Evolutionary conservation across 805 yeast species (phyloP).

Genomic region (Candida insectorum): DNA sequence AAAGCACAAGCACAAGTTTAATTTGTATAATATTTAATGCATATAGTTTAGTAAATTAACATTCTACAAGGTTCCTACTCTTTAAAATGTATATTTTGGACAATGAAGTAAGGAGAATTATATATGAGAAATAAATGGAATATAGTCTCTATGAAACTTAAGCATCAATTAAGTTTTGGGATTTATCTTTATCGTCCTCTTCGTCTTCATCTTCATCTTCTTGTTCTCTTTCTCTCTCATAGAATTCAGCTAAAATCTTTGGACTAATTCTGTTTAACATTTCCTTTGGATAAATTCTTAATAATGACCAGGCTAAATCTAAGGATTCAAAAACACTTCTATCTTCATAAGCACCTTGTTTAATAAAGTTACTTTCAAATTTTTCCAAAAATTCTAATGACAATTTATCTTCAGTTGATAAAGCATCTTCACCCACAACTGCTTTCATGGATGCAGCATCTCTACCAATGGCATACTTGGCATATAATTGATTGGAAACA

Average conservation of each 20-base stretch:
- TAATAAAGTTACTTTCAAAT: conserved; percentile 91
- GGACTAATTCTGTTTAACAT: conserved; percentile 98
- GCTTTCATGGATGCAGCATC: conserved; percentile 99
- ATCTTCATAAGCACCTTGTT: conserved; percentile 96
- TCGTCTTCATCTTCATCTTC: conserved; percentile 51
- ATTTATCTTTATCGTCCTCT: conserved; percentile 24
- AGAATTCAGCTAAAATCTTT: conserved; percentile 91
- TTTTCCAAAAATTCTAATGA: conserved; percentile 97
- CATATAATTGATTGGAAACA: conserved; percentile 97
- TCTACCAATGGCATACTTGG: conserved; percentile 98
- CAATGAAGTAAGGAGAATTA: background rate
- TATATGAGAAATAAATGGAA: conserved; percentile 1
- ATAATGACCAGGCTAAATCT: conserved; percentile 96
- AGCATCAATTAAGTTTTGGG: conserved; percentile 43
- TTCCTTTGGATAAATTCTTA: conserved; percentile 99
- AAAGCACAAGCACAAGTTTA: conserved; percentile 6
- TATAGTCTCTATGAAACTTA: conserved; percentile 11
- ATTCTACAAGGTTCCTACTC: background rate
- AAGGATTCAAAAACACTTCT: conserved; percentile 92
- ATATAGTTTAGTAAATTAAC: background rate
- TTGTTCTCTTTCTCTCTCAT: conserved; percentile 79
- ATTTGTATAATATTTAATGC: background rate
- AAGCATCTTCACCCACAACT: conserved; percentile 99
- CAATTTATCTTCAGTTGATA: conserved; percentile 94
- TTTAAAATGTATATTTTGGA: conserved; percentile 2